Conservation (phyloP, 192 early-diverging fungal genomes). For the Chytriomyces confervae region DNA sequence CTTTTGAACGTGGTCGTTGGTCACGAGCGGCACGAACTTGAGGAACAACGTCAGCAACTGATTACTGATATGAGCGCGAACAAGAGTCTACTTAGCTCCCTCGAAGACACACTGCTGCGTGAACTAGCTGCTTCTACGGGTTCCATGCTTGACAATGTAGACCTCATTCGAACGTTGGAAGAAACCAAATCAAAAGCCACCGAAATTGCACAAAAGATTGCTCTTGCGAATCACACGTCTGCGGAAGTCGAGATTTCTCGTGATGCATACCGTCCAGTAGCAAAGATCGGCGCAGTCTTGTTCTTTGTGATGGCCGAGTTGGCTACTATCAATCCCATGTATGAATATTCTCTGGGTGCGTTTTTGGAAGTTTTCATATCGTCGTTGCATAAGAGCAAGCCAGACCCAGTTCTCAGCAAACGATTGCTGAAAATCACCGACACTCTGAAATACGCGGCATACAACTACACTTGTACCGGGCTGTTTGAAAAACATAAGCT, state of each 20-base stretch:
- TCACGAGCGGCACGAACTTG: conserved; percentile 63
- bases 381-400: conserved; percentile 62
- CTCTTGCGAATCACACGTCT: conserved; percentile 67
- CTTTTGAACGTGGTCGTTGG: conserved; percentile 68
- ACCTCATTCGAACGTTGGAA: conserved; percentile 64
- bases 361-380: conserved; percentile 63
- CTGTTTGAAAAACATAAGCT: conserved; percentile 68
- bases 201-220: conserved; percentile 64
- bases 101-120: conserved; percentile 64
- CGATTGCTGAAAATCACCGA: conserved; percentile 62
- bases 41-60: conserved; percentile 64
- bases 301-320: conserved; percentile 67
- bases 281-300: conserved; percentile 65
- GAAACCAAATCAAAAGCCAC: conserved; percentile 69
- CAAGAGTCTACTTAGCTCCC: conserved; percentile 60
- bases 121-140: conserved; percentile 67
- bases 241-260: conserved; percentile 65
- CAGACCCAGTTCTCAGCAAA: conserved; percentile 59
- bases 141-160: conserved; percentile 67
- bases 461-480: conserved; percentile 69
- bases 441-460: conserved; percentile 66
- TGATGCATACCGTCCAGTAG: conserved; percentile 62
- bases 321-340: conserved; percentile 70
- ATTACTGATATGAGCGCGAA: conserved; percentile 64
- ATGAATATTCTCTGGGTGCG: conserved; percentile 63